Base-by-base conservation (phyloP, 495 filamentous ascomycete species). In the Lophiotrema nucula region DNA sequence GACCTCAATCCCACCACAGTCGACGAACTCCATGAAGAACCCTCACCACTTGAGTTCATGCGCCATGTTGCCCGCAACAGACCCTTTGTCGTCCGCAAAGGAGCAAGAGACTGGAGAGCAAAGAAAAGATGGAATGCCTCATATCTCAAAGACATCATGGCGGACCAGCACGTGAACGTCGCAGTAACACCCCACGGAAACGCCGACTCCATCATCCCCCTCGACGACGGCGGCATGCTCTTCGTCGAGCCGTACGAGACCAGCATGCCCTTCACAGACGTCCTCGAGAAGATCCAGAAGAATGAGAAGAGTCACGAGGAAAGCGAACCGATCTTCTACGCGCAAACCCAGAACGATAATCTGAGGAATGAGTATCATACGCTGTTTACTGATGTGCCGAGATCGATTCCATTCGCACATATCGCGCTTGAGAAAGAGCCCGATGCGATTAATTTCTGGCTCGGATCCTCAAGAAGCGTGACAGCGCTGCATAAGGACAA, bases 401-500 rank as follows among this genome's bases (percentile, higher is more conserved):
- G 60, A 13, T 72, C 77, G 55, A 83, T 91, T 41, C 74, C 81
- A 19, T 92, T 83, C 67, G 88, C 86, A 0, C 77, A 80, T 27
- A 81, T 86, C 50, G 86, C 86, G 0, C 76, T 92, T 0, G 72
- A 78, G 18, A 66, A 74, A 33, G 46, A 61, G 1, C 84, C 88
- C 0, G 87, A 91, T 41, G 88, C 88, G 16, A 79, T 88, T 58
- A 92, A 92, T 67, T 71, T 92, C 58, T 92, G 88, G 88, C 81
- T 92, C 58, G 88, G 88, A 39, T 86, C 85, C 71, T 79, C 77
- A 15, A 68, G 68, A 13, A 86, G 82, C 42, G 73, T 76, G 0
- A 89, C 88, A 0, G 79, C 86, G 2, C 69, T 91, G 52, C 88
- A 92, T 71, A 84, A 83, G 59, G 88, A 92, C 72, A 83, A 83